These are phyloP conservation scores for Gossypium longicalyx DNA, from an alignment of 345 rosid species.

Conservation along the genomic window DNA sequence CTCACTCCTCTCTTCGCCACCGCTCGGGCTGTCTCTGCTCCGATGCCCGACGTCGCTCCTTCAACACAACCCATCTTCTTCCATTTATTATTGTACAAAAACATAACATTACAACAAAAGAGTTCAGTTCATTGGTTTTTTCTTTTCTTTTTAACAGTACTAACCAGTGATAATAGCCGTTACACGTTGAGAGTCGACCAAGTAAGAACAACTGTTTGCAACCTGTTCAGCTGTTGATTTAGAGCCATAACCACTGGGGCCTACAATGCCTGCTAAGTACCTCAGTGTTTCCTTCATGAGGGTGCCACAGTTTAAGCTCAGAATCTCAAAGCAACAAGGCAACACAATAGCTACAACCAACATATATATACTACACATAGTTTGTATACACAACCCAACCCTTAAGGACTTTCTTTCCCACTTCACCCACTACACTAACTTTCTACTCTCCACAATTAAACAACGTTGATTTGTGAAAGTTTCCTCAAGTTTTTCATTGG, in stretches of 20 bases:
- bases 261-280: constrained; percentile 85
- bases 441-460: constrained; percentile 8
- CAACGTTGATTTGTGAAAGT: background rate
- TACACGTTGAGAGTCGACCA: constrained; percentile 26
- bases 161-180: constrained; percentile 74
- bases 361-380: constrained; percentile 18
- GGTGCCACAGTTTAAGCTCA: constrained; percentile 13
- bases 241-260: constrained; percentile 94
- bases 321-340: constrained; percentile 21
- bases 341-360: constrained; percentile 24
- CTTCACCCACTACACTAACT: background rate
- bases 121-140: too few species aligned
- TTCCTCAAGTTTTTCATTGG: background rate
- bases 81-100: too few species aligned
- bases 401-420: constrained; percentile 11
- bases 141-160: background rate
- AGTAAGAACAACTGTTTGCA: constrained; percentile 28
- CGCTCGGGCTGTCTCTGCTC: constrained; percentile 82
- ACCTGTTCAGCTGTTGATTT: constrained; percentile 86
- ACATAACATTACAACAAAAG: too few species aligned
- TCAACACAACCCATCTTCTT: background rate
- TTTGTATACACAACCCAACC: constrained; percentile 1
- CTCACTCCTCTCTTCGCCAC: constrained; percentile 81
- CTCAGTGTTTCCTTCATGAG: constrained; percentile 71
- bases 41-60: constrained; percentile 97